Percentiles rank a stretch among this genome's conserved stretches.
Evolutionary conservation across 768 basidiomycete genomes (phyloP).

Genomic region (Macrolepiota fuliginosa): DNA sequence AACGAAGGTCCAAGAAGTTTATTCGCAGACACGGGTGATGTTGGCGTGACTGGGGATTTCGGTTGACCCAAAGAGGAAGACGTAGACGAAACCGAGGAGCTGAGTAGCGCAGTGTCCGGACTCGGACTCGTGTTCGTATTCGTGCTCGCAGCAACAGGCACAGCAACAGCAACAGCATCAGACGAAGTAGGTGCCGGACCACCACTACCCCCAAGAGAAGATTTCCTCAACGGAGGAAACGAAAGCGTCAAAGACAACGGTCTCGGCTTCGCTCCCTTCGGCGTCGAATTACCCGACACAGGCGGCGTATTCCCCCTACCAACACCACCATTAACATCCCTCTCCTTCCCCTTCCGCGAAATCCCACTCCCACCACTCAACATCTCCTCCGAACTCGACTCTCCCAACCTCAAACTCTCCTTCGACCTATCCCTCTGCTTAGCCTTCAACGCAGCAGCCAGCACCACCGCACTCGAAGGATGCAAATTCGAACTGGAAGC

Average conservation of each 20-base stretch:
- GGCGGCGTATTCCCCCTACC: background rate
- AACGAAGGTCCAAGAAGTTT: no score
- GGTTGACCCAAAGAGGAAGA: background rate
- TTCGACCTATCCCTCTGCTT: conserved; percentile 18
- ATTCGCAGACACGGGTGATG: background rate
- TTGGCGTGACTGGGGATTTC: background rate
- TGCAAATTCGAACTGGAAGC: conserved; percentile 25
- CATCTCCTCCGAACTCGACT: background rate
- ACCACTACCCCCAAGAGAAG: background rate
- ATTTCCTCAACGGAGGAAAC: background rate
- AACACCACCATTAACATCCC: background rate
- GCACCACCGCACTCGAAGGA: conserved; percentile 4
- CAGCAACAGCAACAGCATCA: no score
- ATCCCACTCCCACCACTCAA: background rate
- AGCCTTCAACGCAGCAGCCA: conserved; percentile 14
- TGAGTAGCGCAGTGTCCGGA: no score
- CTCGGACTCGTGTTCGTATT: no score
- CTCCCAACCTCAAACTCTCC: conserved; percentile 16
- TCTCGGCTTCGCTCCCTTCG: background rate
- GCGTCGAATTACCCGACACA: background rate
- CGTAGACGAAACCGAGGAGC: no score
- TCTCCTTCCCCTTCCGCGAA: background rate
- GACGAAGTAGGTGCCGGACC: no score
- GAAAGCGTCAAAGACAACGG: background rate
- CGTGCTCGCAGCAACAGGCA: no score